Base-by-base conservation (phyloP, 257 asterid species). In the Primulina huaijiensis region DNA sequence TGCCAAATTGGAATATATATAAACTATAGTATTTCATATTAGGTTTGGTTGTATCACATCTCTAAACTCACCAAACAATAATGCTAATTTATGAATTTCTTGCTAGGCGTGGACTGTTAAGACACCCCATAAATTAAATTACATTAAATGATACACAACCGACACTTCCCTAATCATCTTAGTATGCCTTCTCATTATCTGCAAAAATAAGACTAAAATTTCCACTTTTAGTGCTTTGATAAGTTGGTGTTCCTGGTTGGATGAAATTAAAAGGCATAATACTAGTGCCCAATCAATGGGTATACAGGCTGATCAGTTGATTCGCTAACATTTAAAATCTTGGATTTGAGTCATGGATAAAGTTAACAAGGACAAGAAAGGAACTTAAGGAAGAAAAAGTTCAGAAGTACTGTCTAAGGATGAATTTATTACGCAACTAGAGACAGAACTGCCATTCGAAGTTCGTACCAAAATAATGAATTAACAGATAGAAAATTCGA, bases 101-200 rank as follows among this genome's bases (percentile, higher is more conserved):
- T 58, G 69, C 69, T 64, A 12, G 37, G 64, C 62, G 65, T 63
- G 33, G 60, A 21, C 8, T 23, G 25, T 23, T 23, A 23, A 23
- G 25, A 23, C 25, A 23, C 30, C 30, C 30, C 30, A 27, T 27
- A 27, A 35, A 17, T 34, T 64, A 64, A 50, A 46, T 16, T 43
- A 66, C 8, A 46, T 66, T 66, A 40, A 31, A 27, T 50, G 35
- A 19, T 46, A 6, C 55, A 50, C 30, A n/a, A 23, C 30, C 29
- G 53, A 40, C 30, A 64, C 25, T 35, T 65, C 60, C 29, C 12
- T 14, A 10, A 27, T 43, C 53, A 43, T 43, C 53, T 14, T 50
- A 5, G 21, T 16, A 50, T 16, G 57, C 6, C 19, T 43, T 12
- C 17, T 16, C 20, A 50, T 16, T 17, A 50, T 50, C 57, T 17